These are phyloP conservation scores for Cadophora luteo-olivacea DNA, from an alignment of 2,329 filamentous ascomycete genomes.

Conservation along the genomic window DNA sequence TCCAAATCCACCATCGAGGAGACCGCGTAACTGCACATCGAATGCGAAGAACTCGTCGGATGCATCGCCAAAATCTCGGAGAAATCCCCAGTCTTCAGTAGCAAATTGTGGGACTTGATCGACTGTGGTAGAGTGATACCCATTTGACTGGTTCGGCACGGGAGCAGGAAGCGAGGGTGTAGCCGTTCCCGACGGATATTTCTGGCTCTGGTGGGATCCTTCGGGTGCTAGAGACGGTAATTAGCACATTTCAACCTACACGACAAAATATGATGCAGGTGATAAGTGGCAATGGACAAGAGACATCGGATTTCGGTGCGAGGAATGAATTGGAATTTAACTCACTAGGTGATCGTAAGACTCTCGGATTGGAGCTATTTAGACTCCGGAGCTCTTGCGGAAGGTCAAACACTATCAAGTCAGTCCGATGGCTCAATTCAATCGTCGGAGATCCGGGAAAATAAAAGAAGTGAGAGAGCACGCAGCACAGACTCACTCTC, in stretches of 20 bases:
- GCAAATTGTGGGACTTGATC: constrained; percentile 11
- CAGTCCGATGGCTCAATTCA: neutral
- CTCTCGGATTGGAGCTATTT: constrained; percentile 22
- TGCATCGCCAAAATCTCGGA: constrained; percentile 41
- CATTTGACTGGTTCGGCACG: constrained; percentile 14
- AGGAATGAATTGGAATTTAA: neutral
- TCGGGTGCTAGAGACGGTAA: neutral
- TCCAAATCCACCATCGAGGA: constrained; percentile 35
- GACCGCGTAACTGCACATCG: constrained; percentile 40
- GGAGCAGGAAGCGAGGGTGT: neutral
- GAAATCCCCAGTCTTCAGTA: constrained; percentile 41
- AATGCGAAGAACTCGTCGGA: constrained; percentile 42
- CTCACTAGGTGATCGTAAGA: neutral
- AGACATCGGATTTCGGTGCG: too few relatives aligned
- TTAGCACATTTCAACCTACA: neutral
- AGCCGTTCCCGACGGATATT: neutral
- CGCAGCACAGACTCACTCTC: constrained; percentile 35
- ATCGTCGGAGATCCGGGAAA: neutral
- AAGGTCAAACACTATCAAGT: constrained; percentile 32
- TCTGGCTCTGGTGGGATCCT: neutral
- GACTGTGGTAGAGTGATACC: neutral
- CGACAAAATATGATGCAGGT: too few relatives aligned
- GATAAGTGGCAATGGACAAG: too few relatives aligned
- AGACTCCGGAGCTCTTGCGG: constrained; percentile 27
- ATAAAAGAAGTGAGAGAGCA: too few relatives aligned